Percentiles rank a stretch among this genome's conserved stretches.
phyloP scores from a whole-genome alignment of 306 rosid genomes.

The Acmispon strigosus region DNA sequence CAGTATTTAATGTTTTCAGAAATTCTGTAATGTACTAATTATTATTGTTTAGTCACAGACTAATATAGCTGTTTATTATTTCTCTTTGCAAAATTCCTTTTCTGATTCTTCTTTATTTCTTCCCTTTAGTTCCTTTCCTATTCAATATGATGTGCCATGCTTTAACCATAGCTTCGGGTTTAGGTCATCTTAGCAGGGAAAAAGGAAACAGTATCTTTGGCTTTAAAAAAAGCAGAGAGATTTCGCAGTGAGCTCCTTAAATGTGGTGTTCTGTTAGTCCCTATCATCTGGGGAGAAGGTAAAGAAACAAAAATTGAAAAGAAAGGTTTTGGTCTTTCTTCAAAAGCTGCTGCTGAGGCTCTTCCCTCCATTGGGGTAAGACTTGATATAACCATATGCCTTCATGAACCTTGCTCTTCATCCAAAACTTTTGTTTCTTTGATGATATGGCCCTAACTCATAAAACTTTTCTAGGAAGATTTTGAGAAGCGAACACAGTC shows the following conservation, averaged over 20 bases:
- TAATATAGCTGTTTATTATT: not conserved
- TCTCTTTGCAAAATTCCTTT: not conserved
- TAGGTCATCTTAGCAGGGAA: slow-evolving; percentile 95
- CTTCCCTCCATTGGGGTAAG: slow-evolving; percentile 97
- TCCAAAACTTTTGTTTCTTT: slow-evolving; percentile 2
- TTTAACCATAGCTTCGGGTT: slow-evolving; percentile 31
- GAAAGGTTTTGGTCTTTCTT: slow-evolving; percentile 70
- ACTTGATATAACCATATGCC: slow-evolving; percentile 12
- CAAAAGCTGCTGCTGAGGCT: slow-evolving; percentile 56
- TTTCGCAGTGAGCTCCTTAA: slow-evolving; percentile 72
- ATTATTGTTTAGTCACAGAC: not conserved
- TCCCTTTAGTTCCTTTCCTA: not conserved
- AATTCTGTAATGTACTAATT: not conserved
- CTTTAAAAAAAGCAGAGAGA: slow-evolving; percentile 69
- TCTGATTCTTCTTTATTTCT: not conserved
- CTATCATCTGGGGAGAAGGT: slow-evolving; percentile 77
- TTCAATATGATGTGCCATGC: not conserved
- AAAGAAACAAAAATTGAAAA: slow-evolving; percentile 57
- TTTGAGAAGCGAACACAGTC: slow-evolving; percentile 89
- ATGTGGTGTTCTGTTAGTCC: slow-evolving; percentile 86
- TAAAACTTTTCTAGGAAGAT: slow-evolving; percentile 64
- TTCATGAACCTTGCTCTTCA: not conserved
- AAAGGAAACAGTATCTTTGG: slow-evolving; percentile 64
- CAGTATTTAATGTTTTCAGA: not conserved
- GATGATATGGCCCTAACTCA: slow-evolving; percentile 23